Conservation (phyloP, 2,329 filamentous ascomycete genomes). For the Samsoniella hepiali region DNA sequence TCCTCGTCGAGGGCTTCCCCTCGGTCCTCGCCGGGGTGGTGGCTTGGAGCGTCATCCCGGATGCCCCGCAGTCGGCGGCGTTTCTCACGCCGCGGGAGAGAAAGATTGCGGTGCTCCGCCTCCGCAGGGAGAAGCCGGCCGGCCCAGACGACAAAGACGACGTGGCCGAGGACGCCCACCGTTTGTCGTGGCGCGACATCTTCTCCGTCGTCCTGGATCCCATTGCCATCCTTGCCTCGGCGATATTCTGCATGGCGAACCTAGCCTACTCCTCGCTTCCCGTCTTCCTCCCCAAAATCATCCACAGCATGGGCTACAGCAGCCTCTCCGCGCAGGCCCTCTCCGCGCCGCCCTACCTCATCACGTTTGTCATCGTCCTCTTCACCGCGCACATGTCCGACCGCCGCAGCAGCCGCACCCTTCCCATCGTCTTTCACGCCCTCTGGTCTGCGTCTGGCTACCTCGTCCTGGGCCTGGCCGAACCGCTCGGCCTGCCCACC, state of each 20-base stretch:
- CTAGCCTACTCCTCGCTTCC: slow-evolving; percentile 85
- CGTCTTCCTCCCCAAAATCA: slow-evolving; percentile 80
- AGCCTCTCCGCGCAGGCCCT: slow-evolving; percentile 69
- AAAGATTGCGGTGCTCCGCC: slow-evolving; percentile 67
- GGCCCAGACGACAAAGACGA: slow-evolving; percentile 11
- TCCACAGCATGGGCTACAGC: slow-evolving; percentile 72
- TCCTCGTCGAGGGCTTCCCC: slow-evolving; percentile 81
- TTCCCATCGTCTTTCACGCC: slow-evolving; percentile 67
- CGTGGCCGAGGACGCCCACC: slow-evolving; percentile 25
- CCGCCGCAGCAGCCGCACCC: slow-evolving; percentile 56
- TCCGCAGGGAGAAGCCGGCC: slow-evolving; percentile 49
- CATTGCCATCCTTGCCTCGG: slow-evolving; percentile 69
- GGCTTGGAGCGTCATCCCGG: slow-evolving; percentile 73
- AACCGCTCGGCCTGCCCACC: slow-evolving; percentile 41
- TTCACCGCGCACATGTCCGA: slow-evolving; percentile 72
- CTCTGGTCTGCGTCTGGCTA: slow-evolving; percentile 62
- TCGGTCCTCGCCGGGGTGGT: slow-evolving; percentile 70
- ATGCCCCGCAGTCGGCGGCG: slow-evolving; percentile 63
- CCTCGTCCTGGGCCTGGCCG: slow-evolving; percentile 57
- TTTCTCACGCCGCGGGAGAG: slow-evolving; percentile 63
- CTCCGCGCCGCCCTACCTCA: slow-evolving; percentile 75
- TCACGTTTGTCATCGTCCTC: slow-evolving; percentile 70
- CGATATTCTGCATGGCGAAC: slow-evolving; percentile 86
- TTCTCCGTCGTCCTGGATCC: slow-evolving; percentile 60
- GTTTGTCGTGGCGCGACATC: slow-evolving; percentile 55